phyloP scores from a whole-genome alignment of 768 basidiomycete genomes.

The Lactarius trivialis region DNA sequence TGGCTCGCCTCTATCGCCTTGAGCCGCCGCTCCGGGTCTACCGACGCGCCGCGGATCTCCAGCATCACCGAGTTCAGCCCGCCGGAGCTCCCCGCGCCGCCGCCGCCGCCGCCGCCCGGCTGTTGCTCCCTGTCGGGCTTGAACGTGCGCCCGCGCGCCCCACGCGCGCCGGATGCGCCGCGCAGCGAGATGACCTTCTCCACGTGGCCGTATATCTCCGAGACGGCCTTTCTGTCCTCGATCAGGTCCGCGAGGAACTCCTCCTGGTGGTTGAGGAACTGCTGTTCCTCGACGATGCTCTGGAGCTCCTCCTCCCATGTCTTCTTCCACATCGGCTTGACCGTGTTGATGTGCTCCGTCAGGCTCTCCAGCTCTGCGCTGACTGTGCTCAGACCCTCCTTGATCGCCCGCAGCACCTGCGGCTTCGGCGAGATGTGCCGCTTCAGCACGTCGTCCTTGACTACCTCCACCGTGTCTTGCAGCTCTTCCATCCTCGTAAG shows the following conservation, averaged over 20 bases:
- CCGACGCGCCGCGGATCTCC: slow-evolving; percentile 77
- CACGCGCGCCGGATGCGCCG: slow-evolving; percentile 38
- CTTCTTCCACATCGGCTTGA: slow-evolving; percentile 97
- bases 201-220: slow-evolving; percentile 83
- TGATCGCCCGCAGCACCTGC: slow-evolving; percentile 59
- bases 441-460: slow-evolving; percentile 89
- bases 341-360: slow-evolving; percentile 76
- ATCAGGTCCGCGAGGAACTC: slow-evolving; percentile 82
- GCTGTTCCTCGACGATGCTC: slow-evolving; percentile 96
- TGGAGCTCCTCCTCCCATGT: slow-evolving; percentile 96
- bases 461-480: slow-evolving; percentile 80
- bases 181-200: slow-evolving; percentile 79
- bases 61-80: slow-evolving; percentile 78
- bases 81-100: too few relatives aligned
- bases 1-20: slow-evolving; percentile 91
- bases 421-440: slow-evolving; percentile 81
- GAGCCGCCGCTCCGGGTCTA: slow-evolving; percentile 78
- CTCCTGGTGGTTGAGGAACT: slow-evolving; percentile 88
- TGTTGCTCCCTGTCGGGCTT: slow-evolving; percentile 57
- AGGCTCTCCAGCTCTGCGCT: slow-evolving; percentile 68
- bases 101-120: too few relatives aligned
- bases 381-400: slow-evolving; percentile 61
- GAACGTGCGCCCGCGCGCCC: slow-evolving; percentile 38
- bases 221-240: slow-evolving; percentile 88
- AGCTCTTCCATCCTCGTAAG: slow-evolving; percentile 91